Evolutionary conservation across 1,284 basidiomycete species (phyloP).

Genomic region (Sporisorium iseilematis-ciliati): DNA sequence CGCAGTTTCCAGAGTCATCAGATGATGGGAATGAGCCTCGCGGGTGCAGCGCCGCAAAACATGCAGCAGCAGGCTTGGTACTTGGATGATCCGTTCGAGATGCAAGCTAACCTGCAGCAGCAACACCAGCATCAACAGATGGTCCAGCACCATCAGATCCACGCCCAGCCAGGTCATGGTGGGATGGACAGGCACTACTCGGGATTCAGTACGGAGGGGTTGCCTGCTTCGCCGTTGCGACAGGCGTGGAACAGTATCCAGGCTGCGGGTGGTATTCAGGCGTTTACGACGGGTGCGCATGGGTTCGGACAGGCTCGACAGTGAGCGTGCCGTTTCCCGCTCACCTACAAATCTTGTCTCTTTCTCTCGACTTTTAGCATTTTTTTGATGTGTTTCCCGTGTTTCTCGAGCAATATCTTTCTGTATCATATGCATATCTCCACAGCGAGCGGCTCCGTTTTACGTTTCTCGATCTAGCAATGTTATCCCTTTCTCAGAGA

Average conservation of each 20-base stretch:
- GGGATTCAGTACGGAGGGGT: slow-evolving; percentile 18
- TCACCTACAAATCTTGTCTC: not conserved
- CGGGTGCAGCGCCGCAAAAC: slow-evolving; percentile 25
- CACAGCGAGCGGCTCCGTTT: not conserved
- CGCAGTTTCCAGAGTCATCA: slow-evolving; percentile 30
- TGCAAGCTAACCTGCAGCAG: slow-evolving; percentile 45
- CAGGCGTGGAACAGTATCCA: slow-evolving; percentile 54
- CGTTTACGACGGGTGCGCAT: slow-evolving; percentile 36
- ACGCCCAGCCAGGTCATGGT: slow-evolving; percentile 20
- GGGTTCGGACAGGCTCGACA: slow-evolving; percentile 31
- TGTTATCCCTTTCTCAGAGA: not conserved
- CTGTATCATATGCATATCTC: not conserved
- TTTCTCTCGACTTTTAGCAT: not conserved
- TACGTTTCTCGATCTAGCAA: not conserved
- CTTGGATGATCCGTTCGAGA: slow-evolving; percentile 47
- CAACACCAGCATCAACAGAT: slow-evolving; percentile 40
- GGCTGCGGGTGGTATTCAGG: slow-evolving; percentile 48
- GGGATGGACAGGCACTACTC: slow-evolving; percentile 17
- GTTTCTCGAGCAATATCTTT: no score
- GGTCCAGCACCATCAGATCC: slow-evolving; percentile 24
- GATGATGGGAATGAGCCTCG: slow-evolving; percentile 41
- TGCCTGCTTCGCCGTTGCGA: slow-evolving; percentile 34
- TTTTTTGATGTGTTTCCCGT: not conserved
- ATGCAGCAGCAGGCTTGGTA: slow-evolving; percentile 46
- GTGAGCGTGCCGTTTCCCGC: slow-evolving; percentile 4